Percentiles rank a stretch among this genome's conserved stretches.
phyloP scores from a whole-genome alignment of 768 basidiomycete genomes.

The Clitopilus hobsonii region DNA sequence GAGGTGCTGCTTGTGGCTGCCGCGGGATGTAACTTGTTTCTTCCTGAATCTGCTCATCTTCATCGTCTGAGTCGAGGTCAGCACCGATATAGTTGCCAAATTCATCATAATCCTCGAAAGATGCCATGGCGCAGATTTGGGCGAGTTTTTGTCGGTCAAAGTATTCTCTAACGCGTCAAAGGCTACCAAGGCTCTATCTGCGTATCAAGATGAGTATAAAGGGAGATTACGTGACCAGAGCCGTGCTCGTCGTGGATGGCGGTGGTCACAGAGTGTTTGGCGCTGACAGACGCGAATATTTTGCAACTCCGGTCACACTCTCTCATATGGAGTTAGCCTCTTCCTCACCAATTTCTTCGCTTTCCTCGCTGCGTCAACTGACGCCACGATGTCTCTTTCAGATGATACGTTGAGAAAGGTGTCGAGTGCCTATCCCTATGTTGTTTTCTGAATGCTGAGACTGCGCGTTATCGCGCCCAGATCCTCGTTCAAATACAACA shows the following conservation, averaged over 20 bases:
- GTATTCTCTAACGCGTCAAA: slow-evolving; percentile 2
- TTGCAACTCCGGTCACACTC: slow-evolving; percentile 27
- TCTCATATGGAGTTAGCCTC: not conserved
- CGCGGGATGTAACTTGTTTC: slow-evolving; percentile 27
- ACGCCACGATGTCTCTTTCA: slow-evolving; percentile 18
- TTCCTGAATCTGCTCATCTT: slow-evolving; percentile 53
- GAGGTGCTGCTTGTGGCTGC: slow-evolving; percentile 39
- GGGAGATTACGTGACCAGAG: not conserved
- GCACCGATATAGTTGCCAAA: slow-evolving; percentile 98
- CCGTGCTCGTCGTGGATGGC: slow-evolving; percentile 8
- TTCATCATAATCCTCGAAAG: slow-evolving; percentile 85
- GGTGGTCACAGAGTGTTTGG: slow-evolving; percentile 4
- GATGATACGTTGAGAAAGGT: slow-evolving; percentile 57
- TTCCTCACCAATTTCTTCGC: not conserved
- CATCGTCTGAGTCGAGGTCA: slow-evolving; percentile 88
- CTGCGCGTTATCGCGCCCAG: slow-evolving; percentile 41
- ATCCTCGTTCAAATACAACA: slow-evolving; percentile 91
- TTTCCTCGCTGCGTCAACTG: not conserved
- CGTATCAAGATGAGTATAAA: not conserved
- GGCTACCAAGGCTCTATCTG: not conserved
- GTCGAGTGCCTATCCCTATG: no score
- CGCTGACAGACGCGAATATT: slow-evolving; percentile 17
- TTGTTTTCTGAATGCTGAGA: no score
- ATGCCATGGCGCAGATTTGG: slow-evolving; percentile 29
- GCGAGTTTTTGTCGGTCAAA: not conserved